A percentile compares a stretch with the other conserved stretches of the same genome.
Conservation (phyloP, 345 rosid genomes). For the rapeseed (Brassica napus) region Da-Ae NC_063441.1:10959001-10959500, state of each 20-base stretch:
- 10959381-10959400: neutral
- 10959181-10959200: slow-evolving; percentile 83
- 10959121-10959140: slow-evolving; percentile 85
- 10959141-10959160: slow-evolving; percentile 89
- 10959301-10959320: slow-evolving; percentile 80
- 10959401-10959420: slow-evolving; percentile 11
- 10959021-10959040: slow-evolving; percentile 2
- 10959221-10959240: slow-evolving; percentile 83
- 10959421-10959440: neutral
- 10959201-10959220: slow-evolving; percentile 85
- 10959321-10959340: slow-evolving; percentile 23
- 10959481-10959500: slow-evolving; percentile 6
- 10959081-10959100: slow-evolving; percentile 83
- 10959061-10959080: slow-evolving; percentile 89
- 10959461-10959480: neutral
- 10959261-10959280: slow-evolving; percentile 71
- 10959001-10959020: neutral
- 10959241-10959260: slow-evolving; percentile 78
- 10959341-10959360: slow-evolving; percentile 17
- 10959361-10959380: slow-evolving; percentile 6
- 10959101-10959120: slow-evolving; percentile 82
- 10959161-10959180: slow-evolving; percentile 95
- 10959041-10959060: slow-evolving; percentile 96
- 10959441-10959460: neutral
- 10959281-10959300: slow-evolving; percentile 92